Base-by-base conservation (phyloP, 495 filamentous ascomycete species). In the Cercophora sp. region DNA sequence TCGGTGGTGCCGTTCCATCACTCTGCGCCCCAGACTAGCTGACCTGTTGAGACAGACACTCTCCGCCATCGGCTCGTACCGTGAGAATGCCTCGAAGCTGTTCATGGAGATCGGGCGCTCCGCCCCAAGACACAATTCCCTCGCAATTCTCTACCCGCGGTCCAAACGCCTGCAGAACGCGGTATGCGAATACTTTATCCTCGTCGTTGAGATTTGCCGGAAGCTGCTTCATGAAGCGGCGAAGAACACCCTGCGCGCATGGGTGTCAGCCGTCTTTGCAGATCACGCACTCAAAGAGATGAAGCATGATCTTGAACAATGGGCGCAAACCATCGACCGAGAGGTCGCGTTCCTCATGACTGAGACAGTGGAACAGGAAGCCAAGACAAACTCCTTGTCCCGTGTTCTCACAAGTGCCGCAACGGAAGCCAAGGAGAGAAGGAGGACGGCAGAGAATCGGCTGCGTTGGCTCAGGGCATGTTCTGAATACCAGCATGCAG, bases 171-270 rank as follows among this genome's bases (percentile, higher is more conserved):
- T 76, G 23, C 72, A 72, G 56, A 64, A 63, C 25, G 31, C 61
- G 20, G 55, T 76, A 31, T 71, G 39, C 44, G 71, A 76, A 58
- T 76, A 76, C 52, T 74, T 71, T 45, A 69, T 71, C 47, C 59
- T 70, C 4, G 62, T 76, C 18, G 69, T 76, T 40, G 37, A 55
- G 27, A 60, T 76, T 20, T 77, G 70, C 45, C 67, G 1, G 16
- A 13, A 70, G 46, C 52, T 68, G 18, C 41, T 71, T 3, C 57
- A 73, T 9, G 64, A 64, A 20, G 62, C 65, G 35, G 63, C 62
- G 6, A 57, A 66, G 44, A 72, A 69, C 55, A 69, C 72, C 11
- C 52, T 52, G 20, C 37, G 74, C 6, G 53, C 60, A 15, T 66
- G 72, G 56, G 31, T 73, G 18, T 41, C 53, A 40, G 60, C 65